Conservation (phyloP, 192 early-diverging fungal species). For the Rhizophagus prolifer region DNA sequence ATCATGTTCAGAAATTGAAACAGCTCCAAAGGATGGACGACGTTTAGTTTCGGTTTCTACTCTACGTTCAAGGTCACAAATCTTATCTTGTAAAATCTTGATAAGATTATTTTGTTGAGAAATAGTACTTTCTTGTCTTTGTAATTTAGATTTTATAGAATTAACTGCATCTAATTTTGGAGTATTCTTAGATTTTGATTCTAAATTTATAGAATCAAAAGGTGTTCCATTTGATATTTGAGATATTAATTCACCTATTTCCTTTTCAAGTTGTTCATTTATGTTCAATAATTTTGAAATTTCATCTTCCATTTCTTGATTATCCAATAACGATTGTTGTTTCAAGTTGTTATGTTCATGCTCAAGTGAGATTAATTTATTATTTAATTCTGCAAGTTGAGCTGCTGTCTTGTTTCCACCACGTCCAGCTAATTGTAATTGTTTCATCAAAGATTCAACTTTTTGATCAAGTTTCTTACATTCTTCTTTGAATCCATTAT, state of each 20-base stretch:
- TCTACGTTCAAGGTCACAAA: slow-evolving; percentile 15
- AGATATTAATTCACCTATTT: background rate
- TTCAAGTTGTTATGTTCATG: background rate
- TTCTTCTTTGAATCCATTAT: slow-evolving; percentile 10
- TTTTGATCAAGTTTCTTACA: slow-evolving; percentile 22
- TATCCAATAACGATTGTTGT: background rate
- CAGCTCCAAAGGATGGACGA: background rate
- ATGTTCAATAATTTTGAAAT: slow-evolving; percentile 8
- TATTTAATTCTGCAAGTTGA: slow-evolving; percentile 4
- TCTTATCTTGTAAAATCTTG: slow-evolving; percentile 19
- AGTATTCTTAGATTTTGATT: background rate
- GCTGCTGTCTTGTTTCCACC: slow-evolving; percentile 5
- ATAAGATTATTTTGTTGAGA: slow-evolving; percentile 8
- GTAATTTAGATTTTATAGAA: background rate
- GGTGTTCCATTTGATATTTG: background rate
- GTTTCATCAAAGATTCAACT: slow-evolving; percentile 15
- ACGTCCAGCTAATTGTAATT: background rate
- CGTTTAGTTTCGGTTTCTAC: background rate
- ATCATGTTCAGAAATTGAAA: background rate
- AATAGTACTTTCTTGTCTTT: slow-evolving; percentile 1
- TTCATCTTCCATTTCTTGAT: slow-evolving; percentile 16
- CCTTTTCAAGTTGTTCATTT: slow-evolving; percentile 18
- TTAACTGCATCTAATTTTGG: background rate
- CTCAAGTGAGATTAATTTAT: background rate
- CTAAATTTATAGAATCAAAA: background rate